These are phyloP conservation scores for Eucalyptus tenuipes DNA, from an alignment of 345 rosid species.

Conservation along the genomic window DNA sequence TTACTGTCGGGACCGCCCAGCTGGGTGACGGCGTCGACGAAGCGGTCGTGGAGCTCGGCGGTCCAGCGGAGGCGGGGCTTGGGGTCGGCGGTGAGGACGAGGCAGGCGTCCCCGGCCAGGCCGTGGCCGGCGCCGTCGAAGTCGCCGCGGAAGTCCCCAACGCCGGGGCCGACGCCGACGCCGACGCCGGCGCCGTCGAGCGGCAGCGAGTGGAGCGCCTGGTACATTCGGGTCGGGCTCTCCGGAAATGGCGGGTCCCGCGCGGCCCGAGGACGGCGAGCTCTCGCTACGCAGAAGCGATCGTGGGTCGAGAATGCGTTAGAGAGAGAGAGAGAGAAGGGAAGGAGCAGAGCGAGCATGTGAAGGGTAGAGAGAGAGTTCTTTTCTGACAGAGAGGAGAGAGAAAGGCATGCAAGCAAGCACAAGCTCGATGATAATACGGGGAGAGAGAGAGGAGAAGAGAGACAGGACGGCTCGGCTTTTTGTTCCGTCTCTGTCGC, in stretches of 20 bases:
- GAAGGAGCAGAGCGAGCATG: not conserved
- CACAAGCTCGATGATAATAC: not conserved
- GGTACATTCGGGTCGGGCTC: constrained; percentile 35
- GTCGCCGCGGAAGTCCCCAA: constrained; percentile 2
- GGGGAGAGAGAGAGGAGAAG: not conserved
- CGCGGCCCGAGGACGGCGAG: not conserved
- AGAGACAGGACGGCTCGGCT: not conserved
- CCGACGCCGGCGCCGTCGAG: constrained; percentile 21
- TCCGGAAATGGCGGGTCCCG: not conserved
- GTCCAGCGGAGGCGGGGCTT: constrained; percentile 99
- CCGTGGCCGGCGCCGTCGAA: constrained; percentile 60
- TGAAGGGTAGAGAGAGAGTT: not conserved
- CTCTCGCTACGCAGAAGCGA: not conserved
- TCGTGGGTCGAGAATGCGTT: not conserved
- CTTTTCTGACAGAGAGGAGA: not conserved
- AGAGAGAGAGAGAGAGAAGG: not conserved
- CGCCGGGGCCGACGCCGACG: not conserved
- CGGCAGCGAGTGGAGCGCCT: constrained; percentile 66
- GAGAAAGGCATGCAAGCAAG: not conserved
- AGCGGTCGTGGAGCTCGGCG: constrained; percentile 87
- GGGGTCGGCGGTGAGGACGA: constrained; percentile 87
- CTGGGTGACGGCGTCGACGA: constrained; percentile 83
- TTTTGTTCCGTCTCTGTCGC: constrained; percentile 9
- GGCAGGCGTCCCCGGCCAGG: constrained; percentile 52
- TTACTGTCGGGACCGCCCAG: constrained; percentile 96